Evolutionary conservation across 768 basidiomycete species (phyloP).

Genomic region (Hortiboletus flavorubellus): DNA sequence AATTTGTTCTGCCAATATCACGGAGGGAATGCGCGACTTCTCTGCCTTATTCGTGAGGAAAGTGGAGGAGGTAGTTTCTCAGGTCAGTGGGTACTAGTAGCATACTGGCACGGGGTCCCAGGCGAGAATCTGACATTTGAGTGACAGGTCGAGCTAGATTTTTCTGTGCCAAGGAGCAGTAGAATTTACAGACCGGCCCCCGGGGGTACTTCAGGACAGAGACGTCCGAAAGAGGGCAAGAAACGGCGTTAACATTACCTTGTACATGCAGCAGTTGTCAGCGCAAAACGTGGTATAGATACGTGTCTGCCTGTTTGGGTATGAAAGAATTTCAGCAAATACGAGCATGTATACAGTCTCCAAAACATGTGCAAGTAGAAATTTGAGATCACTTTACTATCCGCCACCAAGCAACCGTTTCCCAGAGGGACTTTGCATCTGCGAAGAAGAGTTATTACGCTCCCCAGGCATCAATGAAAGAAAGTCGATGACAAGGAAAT

Average conservation of each 20-base stretch:
- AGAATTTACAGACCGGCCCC: too few species aligned
- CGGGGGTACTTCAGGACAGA: neutral
- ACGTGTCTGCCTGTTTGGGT: neutral
- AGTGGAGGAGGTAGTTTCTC: neutral
- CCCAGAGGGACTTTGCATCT: neutral
- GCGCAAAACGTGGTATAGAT: neutral
- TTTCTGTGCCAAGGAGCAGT: neutral
- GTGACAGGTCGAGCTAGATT: constrained; percentile 3
- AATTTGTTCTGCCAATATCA: neutral
- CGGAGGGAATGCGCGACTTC: too few species aligned
- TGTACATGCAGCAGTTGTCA: neutral
- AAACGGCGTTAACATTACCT: neutral
- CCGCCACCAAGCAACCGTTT: neutral
- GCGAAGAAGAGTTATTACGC: neutral
- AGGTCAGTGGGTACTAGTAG: neutral
- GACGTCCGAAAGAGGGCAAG: neutral
- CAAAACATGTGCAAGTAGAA: neutral
- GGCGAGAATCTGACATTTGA: neutral
- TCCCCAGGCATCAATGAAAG: neutral
- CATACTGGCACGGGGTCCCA: neutral
- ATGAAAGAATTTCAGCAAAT: neutral
- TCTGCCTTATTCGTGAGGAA: too few species aligned
- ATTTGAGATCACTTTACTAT: neutral
- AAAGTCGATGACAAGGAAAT: neutral
- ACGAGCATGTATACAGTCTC: neutral